A percentile compares a stretch with the other conserved stretches of the same genome.
Conservation (phyloP, 345 rosid species). For the Hevea brasiliensis region DNA sequence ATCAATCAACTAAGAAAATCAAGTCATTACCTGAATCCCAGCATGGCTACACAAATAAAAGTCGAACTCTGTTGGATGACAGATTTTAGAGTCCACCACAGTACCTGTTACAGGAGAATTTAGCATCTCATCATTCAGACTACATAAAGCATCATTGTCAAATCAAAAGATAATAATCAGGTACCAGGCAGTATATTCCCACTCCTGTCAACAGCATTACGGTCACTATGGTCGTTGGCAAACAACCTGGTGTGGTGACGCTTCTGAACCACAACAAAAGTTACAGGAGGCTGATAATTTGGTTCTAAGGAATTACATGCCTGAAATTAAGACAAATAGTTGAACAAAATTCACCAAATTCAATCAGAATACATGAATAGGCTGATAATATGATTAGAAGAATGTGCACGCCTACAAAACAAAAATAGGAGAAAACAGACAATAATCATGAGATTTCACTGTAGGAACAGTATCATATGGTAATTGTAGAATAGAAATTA, state of each 20-base stretch:
- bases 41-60: conserved; percentile 98
- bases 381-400: background rate
- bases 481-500: too few relatives aligned
- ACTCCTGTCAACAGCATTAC: conserved; percentile 74
- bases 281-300: conserved; percentile 97
- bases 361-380: background rate
- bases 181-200: conserved; percentile 95
- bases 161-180: background rate
- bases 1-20: background rate
- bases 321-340: conserved; percentile 34
- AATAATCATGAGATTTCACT: background rate
- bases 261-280: conserved; percentile 98
- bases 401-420: background rate
- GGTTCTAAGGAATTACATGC: conserved; percentile 97
- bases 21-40: conserved; percentile 71
- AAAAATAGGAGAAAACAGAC: too few relatives aligned
- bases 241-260: conserved; percentile 98
- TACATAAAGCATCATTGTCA: background rate
- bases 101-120: conserved; percentile 51
- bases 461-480: too few relatives aligned
- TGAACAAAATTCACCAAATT: too few relatives aligned
- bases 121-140: background rate
- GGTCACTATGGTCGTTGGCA: conserved; percentile 75
- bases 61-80: conserved; percentile 97
- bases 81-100: conserved; percentile 95